phyloP scores from a whole-genome alignment of 2,329 filamentous ascomycete genomes.

The Beauveria sp. region DNA sequence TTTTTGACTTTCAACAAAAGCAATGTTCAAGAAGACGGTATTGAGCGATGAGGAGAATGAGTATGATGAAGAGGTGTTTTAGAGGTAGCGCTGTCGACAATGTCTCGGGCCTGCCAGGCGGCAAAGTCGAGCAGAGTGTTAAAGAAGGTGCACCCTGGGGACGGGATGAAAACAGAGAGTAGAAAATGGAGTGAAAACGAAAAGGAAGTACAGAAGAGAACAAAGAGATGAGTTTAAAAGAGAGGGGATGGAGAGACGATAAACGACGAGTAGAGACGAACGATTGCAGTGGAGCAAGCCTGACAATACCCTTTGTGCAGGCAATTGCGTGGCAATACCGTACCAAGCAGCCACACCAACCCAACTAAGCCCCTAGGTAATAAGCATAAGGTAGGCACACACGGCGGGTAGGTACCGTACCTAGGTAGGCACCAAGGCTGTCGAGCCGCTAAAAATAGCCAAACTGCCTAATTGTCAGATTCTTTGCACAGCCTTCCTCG shows the following conservation, averaged over 20 bases:
- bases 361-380: too few relatives aligned
- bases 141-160: neutral
- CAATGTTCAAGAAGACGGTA: neutral
- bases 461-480: neutral
- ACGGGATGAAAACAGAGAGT: neutral
- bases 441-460: neutral
- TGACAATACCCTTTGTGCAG: neutral
- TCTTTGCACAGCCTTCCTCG: neutral
- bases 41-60: too few relatives aligned
- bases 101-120: neutral
- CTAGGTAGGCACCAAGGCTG: neutral
- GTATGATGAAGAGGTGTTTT: neutral
- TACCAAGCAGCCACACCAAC: too few relatives aligned
- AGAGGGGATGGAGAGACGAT: neutral
- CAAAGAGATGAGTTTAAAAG: neutral
- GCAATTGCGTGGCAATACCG: neutral
- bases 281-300: neutral
- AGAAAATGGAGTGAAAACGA: neutral
- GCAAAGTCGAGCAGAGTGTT: neutral
- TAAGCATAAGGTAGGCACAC: too few relatives aligned
- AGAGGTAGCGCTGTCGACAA: neutral
- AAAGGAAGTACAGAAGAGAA: neutral
- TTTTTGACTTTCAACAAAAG: neutral
- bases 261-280: neutral
- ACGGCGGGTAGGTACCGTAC: neutral